Base-by-base conservation (phyloP, 345 rosid species). In the Schrenkiella parvula region DNA sequence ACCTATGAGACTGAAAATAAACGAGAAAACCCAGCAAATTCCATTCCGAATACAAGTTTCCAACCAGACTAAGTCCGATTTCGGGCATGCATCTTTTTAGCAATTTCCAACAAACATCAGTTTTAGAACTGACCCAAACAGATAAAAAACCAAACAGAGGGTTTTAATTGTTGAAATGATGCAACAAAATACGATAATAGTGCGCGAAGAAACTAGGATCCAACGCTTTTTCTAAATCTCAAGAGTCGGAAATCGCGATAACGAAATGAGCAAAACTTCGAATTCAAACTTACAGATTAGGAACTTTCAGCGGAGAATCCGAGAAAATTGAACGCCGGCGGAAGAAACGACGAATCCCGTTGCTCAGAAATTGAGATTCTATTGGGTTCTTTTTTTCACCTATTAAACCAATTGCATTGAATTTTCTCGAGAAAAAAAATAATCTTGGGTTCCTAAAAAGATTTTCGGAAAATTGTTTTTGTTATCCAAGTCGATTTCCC, bases 271-370 rank as follows among this genome's bases (percentile, higher is more conserved):
- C 21, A 58, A 19, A 19, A 29, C 4, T 66, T 11, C 21, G 22
- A 67, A 66, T 66, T 58, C 7, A 43, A 43, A 76, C 80, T 76
- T 76, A 76, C 80, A 55, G 71, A 63, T 63, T 62, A 55, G 39
- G 58, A 53, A 43, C 17, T 67, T 12, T 21, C 19, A 15, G 71
- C 54, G 71, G 66, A 69, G 63, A 62, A 44, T 63, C 71, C 75
- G 61, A 76, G 70, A 19, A 61, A 53, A 56, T 2, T 35, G 56
- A 50, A 66, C 52, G 47, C 66, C 21, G 66, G 32, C 14, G 59
- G 43, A 39, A 66, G 42, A 58, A 68, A 69, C 38, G 75, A 76
- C 37, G 60, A 63, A 76, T 69, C 64, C 8, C 37, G 61, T 48
- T 58, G 59, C 59, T 56, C 59, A 15, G 47, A 74, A 60, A 61